Evolutionary conservation across 139 green algal genomes (phyloP).

Genomic region (Eudorina sp.): DNA sequence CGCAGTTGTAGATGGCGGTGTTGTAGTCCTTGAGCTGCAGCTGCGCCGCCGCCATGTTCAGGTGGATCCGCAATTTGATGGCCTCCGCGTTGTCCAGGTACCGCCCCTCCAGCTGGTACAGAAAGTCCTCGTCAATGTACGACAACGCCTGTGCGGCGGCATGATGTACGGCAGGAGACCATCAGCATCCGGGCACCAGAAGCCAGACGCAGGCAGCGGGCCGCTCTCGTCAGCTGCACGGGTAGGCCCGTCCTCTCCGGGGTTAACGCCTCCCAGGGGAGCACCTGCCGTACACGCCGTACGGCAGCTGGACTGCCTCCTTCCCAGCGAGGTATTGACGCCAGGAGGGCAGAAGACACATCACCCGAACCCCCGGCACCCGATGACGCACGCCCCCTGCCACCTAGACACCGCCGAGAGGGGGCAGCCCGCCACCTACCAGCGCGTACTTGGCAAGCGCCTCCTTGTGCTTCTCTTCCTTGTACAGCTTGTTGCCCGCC

Average conservation of each 20-base stretch:
- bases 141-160: slow-evolving; percentile 77
- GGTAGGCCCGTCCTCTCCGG: too few species aligned
- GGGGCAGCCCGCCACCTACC: too few species aligned
- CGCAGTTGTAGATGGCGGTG: slow-evolving; percentile 69
- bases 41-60: slow-evolving; percentile 80
- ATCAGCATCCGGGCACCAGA: neutral
- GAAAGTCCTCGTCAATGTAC: slow-evolving; percentile 86
- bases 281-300: too few species aligned
- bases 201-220: too few species aligned
- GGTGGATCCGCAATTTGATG: slow-evolving; percentile 57
- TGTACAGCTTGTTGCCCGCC: slow-evolving; percentile 81
- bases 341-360: too few species aligned
- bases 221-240: too few species aligned
- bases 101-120: slow-evolving; percentile 85
- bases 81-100: slow-evolving; percentile 82
- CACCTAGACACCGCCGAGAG: too few species aligned
- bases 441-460: slow-evolving; percentile 76
- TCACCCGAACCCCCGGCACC: too few species aligned
- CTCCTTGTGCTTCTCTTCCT: slow-evolving; percentile 54
- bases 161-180: neutral
- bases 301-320: too few species aligned
- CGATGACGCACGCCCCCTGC: too few species aligned
- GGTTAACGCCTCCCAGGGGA: too few species aligned
- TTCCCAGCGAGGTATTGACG: too few species aligned
- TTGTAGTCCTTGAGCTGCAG: slow-evolving; percentile 73